A percentile compares a stretch with the other conserved stretches of the same genome.
phyloP scores from a whole-genome alignment of 2,329 filamentous ascomycete genomes.

The Ploettnerulaceae sp. region DNA sequence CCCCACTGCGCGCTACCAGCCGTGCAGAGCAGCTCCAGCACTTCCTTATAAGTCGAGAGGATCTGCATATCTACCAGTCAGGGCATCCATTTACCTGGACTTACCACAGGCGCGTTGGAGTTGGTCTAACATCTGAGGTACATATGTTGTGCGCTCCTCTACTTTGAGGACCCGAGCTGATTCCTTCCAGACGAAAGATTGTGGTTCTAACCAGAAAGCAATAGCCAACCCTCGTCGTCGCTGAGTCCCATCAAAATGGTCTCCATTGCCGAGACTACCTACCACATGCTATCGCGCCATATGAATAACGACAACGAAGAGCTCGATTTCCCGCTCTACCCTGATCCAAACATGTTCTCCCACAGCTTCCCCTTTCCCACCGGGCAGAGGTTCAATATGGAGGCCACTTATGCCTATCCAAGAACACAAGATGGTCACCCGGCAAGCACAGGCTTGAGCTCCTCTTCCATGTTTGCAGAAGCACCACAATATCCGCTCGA shows the following conservation, averaged over 20 bases:
- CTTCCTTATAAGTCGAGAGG: background rate
- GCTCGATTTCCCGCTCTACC: constrained; percentile 42
- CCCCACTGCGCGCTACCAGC: background rate
- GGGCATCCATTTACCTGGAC: background rate
- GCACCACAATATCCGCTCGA: constrained; percentile 28
- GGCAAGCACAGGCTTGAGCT: constrained; percentile 43
- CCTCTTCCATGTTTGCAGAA: constrained; percentile 43
- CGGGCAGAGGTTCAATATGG: constrained; percentile 41
- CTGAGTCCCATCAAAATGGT: constrained; percentile 71
- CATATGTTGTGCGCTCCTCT: background rate
- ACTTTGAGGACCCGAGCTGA: constrained; percentile 13
- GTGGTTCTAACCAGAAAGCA: constrained; percentile 24
- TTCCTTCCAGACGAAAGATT: constrained; percentile 22
- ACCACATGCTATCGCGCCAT: constrained; percentile 81
- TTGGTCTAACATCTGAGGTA: constrained; percentile 20
- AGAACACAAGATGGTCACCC: constrained; percentile 34
- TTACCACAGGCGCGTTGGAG: constrained; percentile 16
- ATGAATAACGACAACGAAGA: constrained; percentile 29
- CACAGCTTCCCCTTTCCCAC: constrained; percentile 46
- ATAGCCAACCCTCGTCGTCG: constrained; percentile 27
- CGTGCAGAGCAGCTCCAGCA: too few species aligned
- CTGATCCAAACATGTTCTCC: constrained; percentile 41
- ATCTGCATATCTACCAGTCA: background rate
- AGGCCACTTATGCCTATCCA: constrained; percentile 34
- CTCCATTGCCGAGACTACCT: constrained; percentile 72